Percentiles rank a stretch among this genome's conserved stretches.
Evolutionary conservation across 2,329 filamentous ascomycete species (phyloP).

Genomic region (Teratosphaeria nubilosa): DNA sequence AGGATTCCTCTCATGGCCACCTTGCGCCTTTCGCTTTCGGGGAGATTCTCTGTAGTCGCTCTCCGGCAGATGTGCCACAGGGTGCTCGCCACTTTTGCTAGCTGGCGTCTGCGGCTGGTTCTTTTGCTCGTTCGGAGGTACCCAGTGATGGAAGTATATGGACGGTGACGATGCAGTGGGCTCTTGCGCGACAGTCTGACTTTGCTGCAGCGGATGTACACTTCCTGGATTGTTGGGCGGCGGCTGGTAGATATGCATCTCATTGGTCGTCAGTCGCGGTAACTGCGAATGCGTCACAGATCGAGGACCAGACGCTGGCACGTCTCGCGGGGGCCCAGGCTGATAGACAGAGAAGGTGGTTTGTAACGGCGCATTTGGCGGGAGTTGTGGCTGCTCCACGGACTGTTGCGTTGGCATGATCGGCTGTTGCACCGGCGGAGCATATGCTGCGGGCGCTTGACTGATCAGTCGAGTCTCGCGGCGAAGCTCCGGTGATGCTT

Average conservation of each 20-base stretch:
- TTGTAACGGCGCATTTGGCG: slow-evolving; percentile 22
- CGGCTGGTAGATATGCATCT: slow-evolving; percentile 40
- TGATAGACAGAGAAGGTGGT: slow-evolving; percentile 31
- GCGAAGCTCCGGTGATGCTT: slow-evolving; percentile 31
- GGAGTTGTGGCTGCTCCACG: slow-evolving; percentile 19
- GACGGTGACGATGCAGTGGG: slow-evolving; percentile 58
- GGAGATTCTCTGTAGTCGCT: slow-evolving; percentile 62
- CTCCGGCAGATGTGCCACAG: slow-evolving; percentile 43
- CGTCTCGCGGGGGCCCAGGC: slow-evolving; percentile 18
- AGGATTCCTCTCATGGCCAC: slow-evolving; percentile 41
- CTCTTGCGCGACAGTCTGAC: slow-evolving; percentile 48
- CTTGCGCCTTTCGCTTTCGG: slow-evolving; percentile 70
- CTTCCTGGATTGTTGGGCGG: slow-evolving; percentile 29
- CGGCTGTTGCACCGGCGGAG: slow-evolving; percentile 19
- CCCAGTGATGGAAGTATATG: slow-evolving; percentile 90
- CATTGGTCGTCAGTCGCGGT: slow-evolving; percentile 43
- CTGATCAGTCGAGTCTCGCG: slow-evolving; percentile 34
- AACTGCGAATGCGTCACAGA: slow-evolving; percentile 38
- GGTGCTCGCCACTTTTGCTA: slow-evolving; percentile 42
- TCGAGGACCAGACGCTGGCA: slow-evolving; percentile 33
- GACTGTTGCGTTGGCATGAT: slow-evolving; percentile 32
- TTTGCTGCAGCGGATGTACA: slow-evolving; percentile 34
- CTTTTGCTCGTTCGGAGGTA: slow-evolving; percentile 56
- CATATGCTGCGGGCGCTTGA: slow-evolving; percentile 20
- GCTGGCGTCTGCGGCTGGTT: slow-evolving; percentile 64